Base-by-base conservation (phyloP, 2,329 filamentous ascomycete species). In the Claviceps fusiformis region DNA sequence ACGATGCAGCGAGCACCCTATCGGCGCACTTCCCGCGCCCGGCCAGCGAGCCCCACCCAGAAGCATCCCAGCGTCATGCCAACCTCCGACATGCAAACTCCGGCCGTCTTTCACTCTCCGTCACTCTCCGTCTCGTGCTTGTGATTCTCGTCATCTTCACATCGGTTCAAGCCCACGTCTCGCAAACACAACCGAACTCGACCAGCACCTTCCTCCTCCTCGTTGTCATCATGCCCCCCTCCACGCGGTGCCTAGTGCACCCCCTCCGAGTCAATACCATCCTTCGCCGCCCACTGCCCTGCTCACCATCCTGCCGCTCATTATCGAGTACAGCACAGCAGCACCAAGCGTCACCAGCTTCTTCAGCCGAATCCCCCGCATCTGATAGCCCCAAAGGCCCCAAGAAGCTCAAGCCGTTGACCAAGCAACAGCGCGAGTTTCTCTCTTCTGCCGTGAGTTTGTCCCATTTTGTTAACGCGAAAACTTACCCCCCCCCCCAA, bases 361-460 rank as follows among this genome's bases (percentile, higher is more conserved):
- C 43, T 10, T 17, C 56, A 27, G 3, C 52, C 27, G 47, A 54
- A 17, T 17, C 55, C 5, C 7, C 19, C 31, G 6, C 47, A 35
- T 27, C 33, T 27, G n/a, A 41, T 35, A 29, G 19, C n/a, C 7
- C 27, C 48, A 24, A 27, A 13, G 29, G 5, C n/a, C n/a, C 15
- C 5, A 39, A 50, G 48, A 39, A 39, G 19, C 48, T 39, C 57
- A 82, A 85, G 67, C 77, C 83, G 10, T 74, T 93, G 50, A 88
- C 82, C 35, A 71, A 79, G 59, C 76, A 81, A 57, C 89, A 95
- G 65, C 79, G 81, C 56, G 78, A 85, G 55, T 95, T 86, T 64
- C 81, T 95, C 51, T 84, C 87, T 56, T 81, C 85, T 33, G 89
- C 89, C 17, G 82, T 85, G 73, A 61, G 77, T 43, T 19, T 9